These are phyloP conservation scores for grape (Vitis vinifera) DNA, from an alignment of 164 flowering plant genomes.

Conservation along the genomic window ASM3070453v1 NC_081810.1:15307501-15308000, in stretches of 20 bases:
- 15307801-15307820: conserved; percentile 47
- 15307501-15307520: conserved; percentile 29
- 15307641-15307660: conserved; percentile 10
- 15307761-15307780: conserved; percentile 51
- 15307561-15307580: conserved; percentile 44
- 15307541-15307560: conserved; percentile 30
- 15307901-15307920: conserved; percentile 24
- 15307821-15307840: conserved; percentile 46
- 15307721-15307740: conserved; percentile 27
- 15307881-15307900: neutral
- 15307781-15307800: conserved; percentile 40
- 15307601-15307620: conserved; percentile 30
- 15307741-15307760: conserved; percentile 39
- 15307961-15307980: conserved; percentile 27
- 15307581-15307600: conserved; percentile 33
- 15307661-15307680: neutral
- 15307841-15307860: conserved; percentile 36
- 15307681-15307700: neutral
- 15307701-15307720: conserved; percentile 1
- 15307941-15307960: conserved; percentile 28
- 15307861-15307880: conserved; percentile 15
- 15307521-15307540: conserved; percentile 20
- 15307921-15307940: conserved; percentile 28
- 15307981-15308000: conserved; percentile 22
- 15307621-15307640: conserved; percentile 21